These are phyloP conservation scores for Limonium bicolor DNA, from an alignment of 148 eudicot genomes.

Conservation along the genomic window DNA sequence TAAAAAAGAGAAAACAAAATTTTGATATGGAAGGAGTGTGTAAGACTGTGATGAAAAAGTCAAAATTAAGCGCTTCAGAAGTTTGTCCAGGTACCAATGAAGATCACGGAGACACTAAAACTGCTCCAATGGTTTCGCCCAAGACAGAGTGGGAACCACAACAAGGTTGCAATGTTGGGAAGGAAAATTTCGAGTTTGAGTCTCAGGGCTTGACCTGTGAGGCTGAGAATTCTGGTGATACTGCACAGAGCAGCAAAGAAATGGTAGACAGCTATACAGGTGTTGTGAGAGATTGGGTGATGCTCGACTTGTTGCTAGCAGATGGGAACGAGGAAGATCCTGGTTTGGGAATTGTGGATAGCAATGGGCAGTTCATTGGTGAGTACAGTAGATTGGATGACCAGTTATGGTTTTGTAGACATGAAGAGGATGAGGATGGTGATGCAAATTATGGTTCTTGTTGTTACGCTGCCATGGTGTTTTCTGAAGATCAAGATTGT, in stretches of 20 bases:
- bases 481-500: too few species aligned
- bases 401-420: conserved; percentile 13
- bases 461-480: too few species aligned
- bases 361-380: conserved; percentile 25
- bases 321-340: conserved; percentile 7
- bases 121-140: background rate
- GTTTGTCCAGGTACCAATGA: background rate
- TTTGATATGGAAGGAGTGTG: background rate
- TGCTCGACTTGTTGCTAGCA: background rate
- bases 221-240: background rate
- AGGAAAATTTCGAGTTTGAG: background rate
- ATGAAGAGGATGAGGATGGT: conserved; percentile 3
- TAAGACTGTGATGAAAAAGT: background rate
- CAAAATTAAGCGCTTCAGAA: too few species aligned
- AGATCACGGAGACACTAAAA: background rate
- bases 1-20: background rate
- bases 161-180: background rate
- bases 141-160: too few species aligned
- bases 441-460: too few species aligned
- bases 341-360: conserved; percentile 11
- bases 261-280: too few species aligned
- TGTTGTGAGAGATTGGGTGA: background rate
- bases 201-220: background rate
- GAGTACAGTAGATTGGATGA: conserved; percentile 25
- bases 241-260: too few species aligned